phyloP scores from a whole-genome alignment of 2,329 filamentous ascomycete species.

The Huntiella bhutanensis region DNA sequence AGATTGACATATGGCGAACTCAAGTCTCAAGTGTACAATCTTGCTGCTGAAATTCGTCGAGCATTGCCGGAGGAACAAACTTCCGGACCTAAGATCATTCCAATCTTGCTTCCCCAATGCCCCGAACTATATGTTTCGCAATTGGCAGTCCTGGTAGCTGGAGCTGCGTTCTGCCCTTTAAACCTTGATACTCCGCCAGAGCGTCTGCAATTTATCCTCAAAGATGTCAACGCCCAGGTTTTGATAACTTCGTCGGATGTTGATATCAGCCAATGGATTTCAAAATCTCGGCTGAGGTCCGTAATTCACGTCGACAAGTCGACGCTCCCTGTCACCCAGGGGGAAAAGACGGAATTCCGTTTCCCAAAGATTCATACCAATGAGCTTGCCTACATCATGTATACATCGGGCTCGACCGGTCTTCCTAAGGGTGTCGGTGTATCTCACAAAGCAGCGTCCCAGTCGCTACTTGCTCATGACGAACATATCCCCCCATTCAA shows the following conservation, averaged over 20 bases:
- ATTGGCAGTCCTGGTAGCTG: slow-evolving; percentile 60
- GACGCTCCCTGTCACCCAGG: not conserved
- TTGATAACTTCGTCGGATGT: slow-evolving; percentile 33
- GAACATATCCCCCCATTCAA: slow-evolving; percentile 55
- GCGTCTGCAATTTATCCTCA: slow-evolving; percentile 58
- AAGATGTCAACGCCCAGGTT: slow-evolving; percentile 59
- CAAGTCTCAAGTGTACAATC: not conserved
- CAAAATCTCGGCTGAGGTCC: not conserved
- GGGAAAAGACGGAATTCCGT: not conserved
- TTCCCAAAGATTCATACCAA: slow-evolving; percentile 13
- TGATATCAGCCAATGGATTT: slow-evolving; percentile 12
- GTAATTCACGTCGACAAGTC: not conserved
- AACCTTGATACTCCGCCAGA: slow-evolving; percentile 61
- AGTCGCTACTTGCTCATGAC: slow-evolving; percentile 68
- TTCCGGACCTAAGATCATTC: slow-evolving; percentile 32
- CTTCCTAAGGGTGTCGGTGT: slow-evolving; percentile 74
- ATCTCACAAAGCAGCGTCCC: slow-evolving; percentile 61
- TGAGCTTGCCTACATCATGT: slow-evolving; percentile 71
- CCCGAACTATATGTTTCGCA: slow-evolving; percentile 60
- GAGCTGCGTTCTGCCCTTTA: slow-evolving; percentile 71
- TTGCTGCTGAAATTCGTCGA: not conserved
- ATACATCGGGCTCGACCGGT: slow-evolving; percentile 80
- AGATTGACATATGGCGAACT: too few relatives aligned
- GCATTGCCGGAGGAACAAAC: not conserved
- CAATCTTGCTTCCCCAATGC: slow-evolving; percentile 60